Base-by-base conservation (phyloP, 139 green algal genomes). In the Chlamydomonas eustigma region DNA sequence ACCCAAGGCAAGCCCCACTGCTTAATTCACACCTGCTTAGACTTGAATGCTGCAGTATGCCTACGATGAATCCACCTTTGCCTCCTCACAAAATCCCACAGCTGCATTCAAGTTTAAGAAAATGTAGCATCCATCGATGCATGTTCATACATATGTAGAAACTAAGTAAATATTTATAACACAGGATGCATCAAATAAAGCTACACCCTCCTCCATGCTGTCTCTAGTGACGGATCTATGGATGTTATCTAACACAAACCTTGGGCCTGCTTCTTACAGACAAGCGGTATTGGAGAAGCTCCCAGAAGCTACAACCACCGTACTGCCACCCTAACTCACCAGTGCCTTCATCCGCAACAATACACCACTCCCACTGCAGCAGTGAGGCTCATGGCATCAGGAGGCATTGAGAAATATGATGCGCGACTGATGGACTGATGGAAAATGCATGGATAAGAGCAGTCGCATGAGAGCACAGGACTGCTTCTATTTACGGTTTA, bases 321-420 rank as follows among this genome's bases (percentile, higher is more conserved):
- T 37, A 70, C 58, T 70, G 58, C 58, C 58, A 70, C 25, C 58
- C 58, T 8, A 35, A 6, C 8, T 70, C 58, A 35, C 34, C 58
- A 5, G 58, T 70, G 58, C 34, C 25, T 6, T 70, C 58, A 35
- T 70, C 58, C 24, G 34, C 58, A 70, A 8, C 18, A 34, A 70
- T 70, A 28, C 28, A 35, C 58, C 58, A 70, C 8, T 70, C 18
- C 58, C 58, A 70, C 58, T 58, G 44, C 44, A 58, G 44, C n/a
- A n/a, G n/a, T n/a, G n/a, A n/a, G n/a, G n/a, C n/a, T n/a, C n/a
- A n/a, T n/a, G n/a, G n/a, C n/a, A n/a, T n/a, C n/a, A n/a, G n/a
- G n/a, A n/a, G n/a, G n/a, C n/a, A n/a, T n/a, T n/a, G n/a, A n/a
- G n/a, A n/a, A n/a, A n/a, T n/a, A n/a, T n/a, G n/a, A n/a, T n/a